Evolutionary conservation across 176 grass and related monocot species (phyloP), one percentile per base, ranked within the genome.

Genomic region (Aegilops speltoides): DNA sequence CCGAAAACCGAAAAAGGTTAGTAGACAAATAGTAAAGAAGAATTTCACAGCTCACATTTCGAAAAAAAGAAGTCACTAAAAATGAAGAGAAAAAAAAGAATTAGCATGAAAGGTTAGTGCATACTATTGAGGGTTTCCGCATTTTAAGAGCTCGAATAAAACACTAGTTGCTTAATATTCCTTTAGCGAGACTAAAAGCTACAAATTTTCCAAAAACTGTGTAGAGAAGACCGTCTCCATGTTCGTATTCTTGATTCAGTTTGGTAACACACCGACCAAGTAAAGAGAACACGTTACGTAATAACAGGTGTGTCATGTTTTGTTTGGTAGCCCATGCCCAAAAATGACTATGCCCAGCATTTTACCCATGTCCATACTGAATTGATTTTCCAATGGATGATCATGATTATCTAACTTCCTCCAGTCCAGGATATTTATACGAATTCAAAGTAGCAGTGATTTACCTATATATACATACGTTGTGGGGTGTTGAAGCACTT

Each of bases 61-160:
- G 6, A 19, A 19, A 29, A 20, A 80, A 43, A 29, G 12, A 19
- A 52, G 29, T 67, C 36, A 73, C 9, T 66, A 11, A 52, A 34
- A 81, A 76, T 20, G 9, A 73, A 75, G 12, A 19, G 4, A 29
- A 76, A 68, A 46, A 33, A 23, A 69, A 68, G 7, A 50, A 54
- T 20, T 57, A 57, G 4, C 24, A 82, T 13, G 10, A 17, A 59
- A 33, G 7, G 17, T 63, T 82, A 66, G 23, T 75, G 48, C 12
- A 66, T 79, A 80, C 9, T 60, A 5, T 83, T 73, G 28, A 40
- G 29, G n/a, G 8, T 45, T 79, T 52, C 31, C 14, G 4, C 52
- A 50, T 83, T 72, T 24, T 24, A 82, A 65, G 23, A 88, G 38
- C 38, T 72, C 59, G 29, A 82, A 86, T 48, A 77, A 70, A 85